Percentiles rank a stretch among this genome's conserved stretches.
Evolutionary conservation across 2,329 filamentous ascomycete species (phyloP).

Genomic region (Neospermospora avenae): DNA sequence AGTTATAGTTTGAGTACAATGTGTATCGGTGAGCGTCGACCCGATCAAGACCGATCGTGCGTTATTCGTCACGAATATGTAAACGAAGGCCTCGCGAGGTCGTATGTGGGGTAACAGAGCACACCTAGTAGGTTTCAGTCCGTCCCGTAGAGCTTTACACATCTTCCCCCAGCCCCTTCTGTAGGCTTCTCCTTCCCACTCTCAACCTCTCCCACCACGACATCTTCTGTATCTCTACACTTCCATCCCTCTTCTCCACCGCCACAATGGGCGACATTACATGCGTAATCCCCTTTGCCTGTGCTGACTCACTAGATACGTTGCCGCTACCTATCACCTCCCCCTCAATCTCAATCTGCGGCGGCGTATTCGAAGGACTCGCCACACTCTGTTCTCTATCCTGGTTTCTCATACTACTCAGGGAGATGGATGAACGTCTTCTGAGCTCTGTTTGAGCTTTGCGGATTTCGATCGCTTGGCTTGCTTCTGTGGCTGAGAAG

Average conservation of each 20-base stretch:
- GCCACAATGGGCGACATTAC: not conserved
- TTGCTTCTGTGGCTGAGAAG: slow-evolving; percentile 6
- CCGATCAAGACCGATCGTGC: too few relatives aligned
- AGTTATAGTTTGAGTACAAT: too few relatives aligned
- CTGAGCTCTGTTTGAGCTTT: not conserved
- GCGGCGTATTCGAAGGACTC: not conserved
- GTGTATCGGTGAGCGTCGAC: too few relatives aligned
- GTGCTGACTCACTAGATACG: not conserved
- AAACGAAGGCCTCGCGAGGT: too few relatives aligned
- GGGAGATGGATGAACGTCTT: not conserved
- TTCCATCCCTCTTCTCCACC: not conserved
- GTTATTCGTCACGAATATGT: too few relatives aligned
- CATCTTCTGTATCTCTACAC: not conserved
- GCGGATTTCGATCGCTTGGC: slow-evolving; percentile 10
- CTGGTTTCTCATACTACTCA: not conserved
- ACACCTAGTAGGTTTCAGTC: too few relatives aligned
- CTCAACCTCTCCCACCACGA: slow-evolving; percentile 6
- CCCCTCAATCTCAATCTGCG: not conserved
- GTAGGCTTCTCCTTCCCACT: not conserved
- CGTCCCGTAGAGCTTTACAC: not conserved
- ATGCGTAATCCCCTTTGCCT: not conserved
- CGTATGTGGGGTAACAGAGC: too few relatives aligned
- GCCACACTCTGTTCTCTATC: not conserved
- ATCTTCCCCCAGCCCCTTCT: not conserved
- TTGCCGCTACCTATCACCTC: not conserved